Evolutionary conservation across 2,329 filamentous ascomycete genomes (phyloP).

Genomic region (Fusarium papillatum): DNA sequence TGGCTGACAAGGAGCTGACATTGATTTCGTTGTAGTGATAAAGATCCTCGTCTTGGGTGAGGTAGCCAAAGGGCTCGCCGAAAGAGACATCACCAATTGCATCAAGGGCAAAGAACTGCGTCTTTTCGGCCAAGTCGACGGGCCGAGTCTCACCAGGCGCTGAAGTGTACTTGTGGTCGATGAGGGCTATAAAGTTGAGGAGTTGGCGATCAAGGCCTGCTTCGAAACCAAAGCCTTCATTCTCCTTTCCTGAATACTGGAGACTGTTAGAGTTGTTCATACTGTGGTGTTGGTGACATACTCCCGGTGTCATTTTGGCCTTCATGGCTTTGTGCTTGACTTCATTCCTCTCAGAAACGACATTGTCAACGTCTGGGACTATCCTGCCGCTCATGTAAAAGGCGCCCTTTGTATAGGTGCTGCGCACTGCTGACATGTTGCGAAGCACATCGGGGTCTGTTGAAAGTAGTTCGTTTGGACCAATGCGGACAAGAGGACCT

Average conservation of each 20-base stretch:
- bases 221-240: slow-evolving; percentile 58
- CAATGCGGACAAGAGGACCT: slow-evolving; percentile 56
- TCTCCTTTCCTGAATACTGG: slow-evolving; percentile 66
- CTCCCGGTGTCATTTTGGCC: slow-evolving; percentile 59
- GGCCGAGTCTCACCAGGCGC: slow-evolving; percentile 48
- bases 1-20: slow-evolving; percentile 54
- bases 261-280: background rate
- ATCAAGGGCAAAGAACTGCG: slow-evolving; percentile 67
- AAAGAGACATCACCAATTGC: slow-evolving; percentile 66
- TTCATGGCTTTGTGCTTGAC: slow-evolving; percentile 58
- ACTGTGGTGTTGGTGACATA: slow-evolving; percentile 39
- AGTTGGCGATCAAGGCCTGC: slow-evolving; percentile 56
- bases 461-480: slow-evolving; percentile 57
- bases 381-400: slow-evolving; percentile 66
- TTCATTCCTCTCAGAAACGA: slow-evolving; percentile 65
- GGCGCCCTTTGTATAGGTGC: slow-evolving; percentile 50
- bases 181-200: slow-evolving; percentile 56
- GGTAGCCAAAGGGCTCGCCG: slow-evolving; percentile 65
- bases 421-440: slow-evolving; percentile 53
- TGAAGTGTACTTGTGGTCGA: slow-evolving; percentile 62
- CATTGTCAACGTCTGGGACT: slow-evolving; percentile 66
- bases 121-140: slow-evolving; percentile 64
- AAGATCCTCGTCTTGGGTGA: slow-evolving; percentile 62
- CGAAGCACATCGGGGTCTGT: slow-evolving; percentile 55
- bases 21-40: slow-evolving; percentile 60